Percentiles rank a stretch among this genome's conserved stretches.
Conservation (phyloP, 2,329 filamentous ascomycete species). For the Pseudogymnoascus sp. region DNA sequence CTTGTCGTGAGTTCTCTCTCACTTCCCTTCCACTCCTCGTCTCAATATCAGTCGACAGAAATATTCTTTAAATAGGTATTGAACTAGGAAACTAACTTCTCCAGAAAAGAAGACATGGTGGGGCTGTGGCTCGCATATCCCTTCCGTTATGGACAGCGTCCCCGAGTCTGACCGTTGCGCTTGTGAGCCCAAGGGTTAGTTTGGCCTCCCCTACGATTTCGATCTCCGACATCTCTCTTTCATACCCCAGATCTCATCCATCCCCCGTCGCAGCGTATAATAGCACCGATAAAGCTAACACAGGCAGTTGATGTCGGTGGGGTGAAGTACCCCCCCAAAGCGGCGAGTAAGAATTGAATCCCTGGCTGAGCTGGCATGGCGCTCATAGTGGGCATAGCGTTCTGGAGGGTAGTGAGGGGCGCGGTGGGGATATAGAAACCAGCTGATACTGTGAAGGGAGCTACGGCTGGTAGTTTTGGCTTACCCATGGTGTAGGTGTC, state of each 20-base stretch:
- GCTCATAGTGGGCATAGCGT: constrained; percentile 8
- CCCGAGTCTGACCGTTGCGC: constrained; percentile 43
- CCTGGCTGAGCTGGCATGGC: constrained; percentile 7
- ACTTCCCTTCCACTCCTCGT: not conserved
- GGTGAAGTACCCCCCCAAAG: constrained; percentile 46
- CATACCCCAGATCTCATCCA: not conserved
- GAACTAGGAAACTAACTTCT: not conserved
- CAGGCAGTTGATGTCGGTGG: constrained; percentile 40
- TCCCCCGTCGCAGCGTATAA: not conserved
- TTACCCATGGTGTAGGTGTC: not conserved
- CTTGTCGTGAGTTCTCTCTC: constrained; percentile 37
- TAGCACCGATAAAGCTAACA: constrained; percentile 27
- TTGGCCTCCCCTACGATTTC: not conserved
- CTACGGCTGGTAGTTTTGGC: not conserved
- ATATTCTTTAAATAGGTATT: constrained; percentile 4
- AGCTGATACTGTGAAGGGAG: constrained; percentile 5
- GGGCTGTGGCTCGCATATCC: constrained; percentile 43
- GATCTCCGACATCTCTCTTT: not conserved
- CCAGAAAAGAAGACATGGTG: constrained; percentile 44
- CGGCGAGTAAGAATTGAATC: constrained; percentile 20
- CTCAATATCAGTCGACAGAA: constrained; percentile 8
- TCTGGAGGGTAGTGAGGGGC: constrained; percentile 5
- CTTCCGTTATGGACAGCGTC: constrained; percentile 43
- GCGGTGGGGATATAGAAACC: not conserved
- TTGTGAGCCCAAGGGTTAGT: constrained; percentile 28